Percentiles rank a stretch among this genome's conserved stretches.
Conservation (phyloP, 176 grass and related monocot species). For the Cenchrus americanus region DNA sequence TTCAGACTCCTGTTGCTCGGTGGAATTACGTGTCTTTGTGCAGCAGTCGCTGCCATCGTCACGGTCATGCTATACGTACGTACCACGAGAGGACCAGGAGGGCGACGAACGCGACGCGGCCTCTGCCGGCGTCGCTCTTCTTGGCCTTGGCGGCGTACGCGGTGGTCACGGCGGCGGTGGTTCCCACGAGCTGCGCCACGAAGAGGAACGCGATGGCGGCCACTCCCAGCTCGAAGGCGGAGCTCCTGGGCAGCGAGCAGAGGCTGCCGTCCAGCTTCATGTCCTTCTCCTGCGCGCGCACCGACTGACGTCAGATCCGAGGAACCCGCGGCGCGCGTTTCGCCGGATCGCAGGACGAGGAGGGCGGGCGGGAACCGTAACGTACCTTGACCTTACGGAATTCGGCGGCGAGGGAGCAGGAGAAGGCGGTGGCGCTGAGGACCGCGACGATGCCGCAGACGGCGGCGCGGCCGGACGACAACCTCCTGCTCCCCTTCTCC, state of each 20-base stretch:
- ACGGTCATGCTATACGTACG: conserved; percentile 35
- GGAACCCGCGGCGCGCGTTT: neutral
- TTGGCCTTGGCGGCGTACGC: neutral
- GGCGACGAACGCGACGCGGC: conserved; percentile 41
- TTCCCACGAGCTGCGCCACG: conserved; percentile 75
- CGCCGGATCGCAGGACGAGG: neutral
- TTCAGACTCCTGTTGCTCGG: neutral
- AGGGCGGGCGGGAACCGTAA: neutral
- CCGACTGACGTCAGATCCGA: conserved; percentile 42
- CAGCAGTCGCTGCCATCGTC: neutral
- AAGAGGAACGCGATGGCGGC: conserved; percentile 71
- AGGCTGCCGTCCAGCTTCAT: conserved; percentile 90
- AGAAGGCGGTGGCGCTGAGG: conserved; percentile 67
- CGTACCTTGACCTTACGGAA: conserved; percentile 79
- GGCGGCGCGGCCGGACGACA: conserved; percentile 44
- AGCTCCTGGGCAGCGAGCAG: conserved; percentile 80
- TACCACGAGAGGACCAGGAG: conserved; percentile 74
- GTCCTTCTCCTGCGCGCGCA: conserved; percentile 55
- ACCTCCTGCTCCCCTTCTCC: conserved; percentile 38
- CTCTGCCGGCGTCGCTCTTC: conserved; percentile 8
- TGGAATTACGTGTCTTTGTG: neutral
- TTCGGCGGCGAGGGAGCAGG: conserved; percentile 85
- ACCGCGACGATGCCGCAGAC: conserved; percentile 57
- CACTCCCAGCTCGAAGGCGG: conserved; percentile 79
- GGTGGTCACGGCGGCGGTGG: conserved; percentile 46